phyloP scores from a whole-genome alignment of 352 stramenopile genomes.

The Phytophthora fragariaefolia region DNA sequence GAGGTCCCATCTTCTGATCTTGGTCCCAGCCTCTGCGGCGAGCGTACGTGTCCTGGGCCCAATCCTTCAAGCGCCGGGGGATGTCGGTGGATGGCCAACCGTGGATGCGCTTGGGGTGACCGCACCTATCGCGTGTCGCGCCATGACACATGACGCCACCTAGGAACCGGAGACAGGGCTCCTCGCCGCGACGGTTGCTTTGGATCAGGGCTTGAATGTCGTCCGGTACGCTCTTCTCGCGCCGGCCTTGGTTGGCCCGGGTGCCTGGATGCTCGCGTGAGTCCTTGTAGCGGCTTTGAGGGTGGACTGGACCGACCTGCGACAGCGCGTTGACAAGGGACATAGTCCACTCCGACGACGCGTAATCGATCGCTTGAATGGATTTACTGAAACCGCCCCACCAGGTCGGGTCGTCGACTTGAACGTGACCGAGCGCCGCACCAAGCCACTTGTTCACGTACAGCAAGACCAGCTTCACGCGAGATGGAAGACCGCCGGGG shows the following conservation, averaged over 20 bases:
- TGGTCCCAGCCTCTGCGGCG: conserved; percentile 3
- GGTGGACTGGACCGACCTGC: no score
- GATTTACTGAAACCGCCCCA: neutral
- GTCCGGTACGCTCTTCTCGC: conserved; percentile 12
- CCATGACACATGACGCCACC: conserved; percentile 1
- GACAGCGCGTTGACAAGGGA: no score
- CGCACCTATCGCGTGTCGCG: neutral
- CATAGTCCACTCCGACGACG: conserved; percentile 8
- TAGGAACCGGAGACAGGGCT: conserved; percentile 14
- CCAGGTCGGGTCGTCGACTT: neutral
- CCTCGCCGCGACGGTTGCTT: neutral
- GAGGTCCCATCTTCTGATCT: neutral
- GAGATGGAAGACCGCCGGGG: neutral
- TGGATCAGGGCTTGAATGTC: conserved; percentile 2
- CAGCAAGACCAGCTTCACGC: neutral
- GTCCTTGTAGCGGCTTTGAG: neutral
- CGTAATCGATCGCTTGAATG: conserved; percentile 19
- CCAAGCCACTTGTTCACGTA: conserved; percentile 6
- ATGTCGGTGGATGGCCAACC: conserved; percentile 5
- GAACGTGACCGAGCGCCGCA: neutral
- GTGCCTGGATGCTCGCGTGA: neutral
- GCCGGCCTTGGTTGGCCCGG: neutral
- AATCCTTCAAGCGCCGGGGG: conserved; percentile 6
- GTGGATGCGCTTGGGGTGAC: conserved; percentile 2
- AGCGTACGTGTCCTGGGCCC: neutral